Conservation (phyloP, 2,329 filamentous ascomycete genomes). For the Arthrobotrys entomopaga region DNA sequence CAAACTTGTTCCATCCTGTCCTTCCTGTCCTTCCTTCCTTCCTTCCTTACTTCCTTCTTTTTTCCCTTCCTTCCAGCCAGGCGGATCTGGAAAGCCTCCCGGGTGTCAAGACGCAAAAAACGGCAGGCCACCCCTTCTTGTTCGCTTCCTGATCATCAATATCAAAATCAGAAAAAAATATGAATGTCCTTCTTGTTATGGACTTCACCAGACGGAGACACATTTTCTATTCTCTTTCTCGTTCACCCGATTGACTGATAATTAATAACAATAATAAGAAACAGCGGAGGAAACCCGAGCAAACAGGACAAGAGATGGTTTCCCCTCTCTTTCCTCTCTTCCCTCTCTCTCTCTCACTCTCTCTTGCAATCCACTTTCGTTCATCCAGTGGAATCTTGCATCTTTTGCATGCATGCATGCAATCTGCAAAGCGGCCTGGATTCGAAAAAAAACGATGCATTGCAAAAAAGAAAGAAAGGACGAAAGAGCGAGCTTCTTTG, state of each 20-base stretch:
- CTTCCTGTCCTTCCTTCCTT: conserved; percentile 44
- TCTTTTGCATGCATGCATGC: conserved; percentile 50
- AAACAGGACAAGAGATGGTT: not conserved
- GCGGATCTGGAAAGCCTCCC: conserved; percentile 40
- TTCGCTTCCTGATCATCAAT: no score
- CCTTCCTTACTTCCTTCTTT: conserved; percentile 41
- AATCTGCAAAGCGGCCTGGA: conserved; percentile 54
- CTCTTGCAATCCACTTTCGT: conserved; percentile 9
- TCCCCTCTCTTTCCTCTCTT: not conserved
- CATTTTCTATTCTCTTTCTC: not conserved
- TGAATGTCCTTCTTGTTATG: conserved; percentile 14
- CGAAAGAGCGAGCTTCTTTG: conserved; percentile 28
- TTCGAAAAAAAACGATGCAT: conserved; percentile 34
- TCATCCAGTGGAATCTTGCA: conserved; percentile 54
- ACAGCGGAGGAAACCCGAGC: conserved; percentile 28
- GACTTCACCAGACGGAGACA: conserved; percentile 19
- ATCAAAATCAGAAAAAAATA: no score
- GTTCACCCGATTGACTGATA: conserved; percentile 3
- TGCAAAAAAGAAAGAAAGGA: not conserved
- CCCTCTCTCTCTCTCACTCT: not conserved
- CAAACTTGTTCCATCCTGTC: conserved; percentile 36
- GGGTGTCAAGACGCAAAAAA: conserved; percentile 48
- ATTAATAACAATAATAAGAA: not conserved
- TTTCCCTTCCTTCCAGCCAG: conserved; percentile 39
- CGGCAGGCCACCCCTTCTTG: conserved; percentile 25